Evolutionary conservation across 768 basidiomycete genomes (phyloP).

Genomic region (Serendipita vermifera): DNA sequence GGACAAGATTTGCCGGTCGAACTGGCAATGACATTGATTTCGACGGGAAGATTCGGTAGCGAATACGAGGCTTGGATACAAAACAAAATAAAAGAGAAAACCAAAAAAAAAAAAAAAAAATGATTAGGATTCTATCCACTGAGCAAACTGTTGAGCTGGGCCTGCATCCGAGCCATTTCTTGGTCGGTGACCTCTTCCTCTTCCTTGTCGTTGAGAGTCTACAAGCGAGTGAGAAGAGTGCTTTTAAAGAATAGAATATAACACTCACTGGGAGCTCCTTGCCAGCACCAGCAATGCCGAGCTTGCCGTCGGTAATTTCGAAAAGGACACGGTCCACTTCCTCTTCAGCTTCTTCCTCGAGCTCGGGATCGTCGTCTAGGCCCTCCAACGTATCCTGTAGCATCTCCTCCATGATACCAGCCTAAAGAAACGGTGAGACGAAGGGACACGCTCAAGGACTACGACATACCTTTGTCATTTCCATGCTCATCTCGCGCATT

Average conservation of each 20-base stretch:
- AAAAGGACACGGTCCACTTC: conserved; percentile 96
- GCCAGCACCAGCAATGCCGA: conserved; percentile 67
- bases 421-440: conserved; percentile 33
- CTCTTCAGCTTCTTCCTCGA: conserved; percentile 92
- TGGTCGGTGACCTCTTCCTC: conserved; percentile 77
- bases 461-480: conserved; percentile 85
- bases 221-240: conserved; percentile 11
- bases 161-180: conserved; percentile 81
- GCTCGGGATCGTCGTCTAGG: conserved; percentile 84
- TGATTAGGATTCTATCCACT: conserved; percentile 33
- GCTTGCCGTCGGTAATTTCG: conserved; percentile 88
- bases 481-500: conserved; percentile 98
- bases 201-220: conserved; percentile 47
- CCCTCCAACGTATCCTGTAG: conserved; percentile 75
- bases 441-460: neutral
- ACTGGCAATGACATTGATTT: neutral
- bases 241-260: conserved; percentile 3
- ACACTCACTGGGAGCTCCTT: conserved; percentile 61
- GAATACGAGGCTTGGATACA: conserved; percentile 6
- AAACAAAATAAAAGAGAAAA: conserved; percentile 2
- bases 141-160: conserved; percentile 77
- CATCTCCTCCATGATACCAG: conserved; percentile 98
- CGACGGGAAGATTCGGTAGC: conserved; percentile 2
- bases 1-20: neutral
- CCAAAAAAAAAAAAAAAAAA: neutral